Conservation (phyloP, 208 protist genomes). For the Leishmania tropica region DNA sequence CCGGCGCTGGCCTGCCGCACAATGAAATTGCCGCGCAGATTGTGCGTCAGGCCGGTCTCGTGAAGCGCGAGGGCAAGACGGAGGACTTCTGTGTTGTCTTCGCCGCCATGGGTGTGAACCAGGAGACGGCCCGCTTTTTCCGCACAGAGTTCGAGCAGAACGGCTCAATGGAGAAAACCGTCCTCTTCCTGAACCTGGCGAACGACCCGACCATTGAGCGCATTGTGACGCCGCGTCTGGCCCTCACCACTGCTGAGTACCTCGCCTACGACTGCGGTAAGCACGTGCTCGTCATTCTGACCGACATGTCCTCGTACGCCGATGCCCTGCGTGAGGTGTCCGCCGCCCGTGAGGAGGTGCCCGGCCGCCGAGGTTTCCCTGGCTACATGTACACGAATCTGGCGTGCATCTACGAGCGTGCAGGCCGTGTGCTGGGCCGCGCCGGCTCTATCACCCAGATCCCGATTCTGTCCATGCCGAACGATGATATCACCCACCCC, state of each 20-base stretch:
- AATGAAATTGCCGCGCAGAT: slow-evolving; percentile 99
- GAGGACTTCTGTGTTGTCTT: slow-evolving; percentile 99
- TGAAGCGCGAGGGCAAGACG: slow-evolving; percentile 91
- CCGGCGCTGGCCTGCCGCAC: slow-evolving; percentile 99
- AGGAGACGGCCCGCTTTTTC: slow-evolving; percentile 99
- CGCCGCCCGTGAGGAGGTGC: slow-evolving; percentile 99
- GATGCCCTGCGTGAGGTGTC: slow-evolving; percentile 99
- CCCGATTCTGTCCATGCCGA: slow-evolving; percentile 99
- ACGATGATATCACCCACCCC: slow-evolving; percentile 99
- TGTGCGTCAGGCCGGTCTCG: slow-evolving; percentile 99
- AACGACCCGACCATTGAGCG: slow-evolving; percentile 99
- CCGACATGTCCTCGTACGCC: slow-evolving; percentile 99
- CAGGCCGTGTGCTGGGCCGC: slow-evolving; percentile 98
- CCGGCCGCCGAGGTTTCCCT: slow-evolving; percentile 99
- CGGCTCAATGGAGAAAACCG: slow-evolving; percentile 98
- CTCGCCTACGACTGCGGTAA: slow-evolving; percentile 99
- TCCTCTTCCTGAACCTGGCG: slow-evolving; percentile 99
- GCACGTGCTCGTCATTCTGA: slow-evolving; percentile 99
- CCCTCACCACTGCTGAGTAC: slow-evolving; percentile 99
- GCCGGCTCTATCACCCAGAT: slow-evolving; percentile 99
- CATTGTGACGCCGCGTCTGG: slow-evolving; percentile 99
- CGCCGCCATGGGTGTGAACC: slow-evolving; percentile 99
- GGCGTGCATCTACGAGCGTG: slow-evolving; percentile 99
- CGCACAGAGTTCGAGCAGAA: slow-evolving; percentile 99
- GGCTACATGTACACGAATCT: slow-evolving; percentile 99